phyloP scores from a whole-genome alignment of 495 filamentous ascomycete species.

The Amniculicola lignicola region DNA sequence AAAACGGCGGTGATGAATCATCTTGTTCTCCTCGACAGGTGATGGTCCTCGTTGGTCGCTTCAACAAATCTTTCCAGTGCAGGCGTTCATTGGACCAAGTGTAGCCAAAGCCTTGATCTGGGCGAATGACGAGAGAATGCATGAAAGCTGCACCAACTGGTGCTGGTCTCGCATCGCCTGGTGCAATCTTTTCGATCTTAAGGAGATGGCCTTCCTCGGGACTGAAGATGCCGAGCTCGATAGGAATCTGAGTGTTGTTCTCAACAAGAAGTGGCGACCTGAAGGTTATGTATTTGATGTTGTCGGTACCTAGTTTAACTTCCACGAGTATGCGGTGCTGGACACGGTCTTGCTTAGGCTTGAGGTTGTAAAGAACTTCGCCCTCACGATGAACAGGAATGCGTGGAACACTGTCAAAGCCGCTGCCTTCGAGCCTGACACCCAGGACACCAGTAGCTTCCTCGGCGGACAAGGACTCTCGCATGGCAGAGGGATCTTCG shows the following conservation, averaged over 20 bases:
- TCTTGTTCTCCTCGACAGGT: slow-evolving; percentile 80
- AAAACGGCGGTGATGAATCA: slow-evolving; percentile 78
- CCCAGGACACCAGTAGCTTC: slow-evolving; percentile 71
- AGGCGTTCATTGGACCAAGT: slow-evolving; percentile 85
- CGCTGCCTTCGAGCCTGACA: slow-evolving; percentile 83
- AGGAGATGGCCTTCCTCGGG: slow-evolving; percentile 82
- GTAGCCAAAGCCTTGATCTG: slow-evolving; percentile 96
- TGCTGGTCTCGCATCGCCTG: slow-evolving; percentile 84
- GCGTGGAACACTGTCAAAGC: slow-evolving; percentile 82
- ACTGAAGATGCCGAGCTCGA: slow-evolving; percentile 92
- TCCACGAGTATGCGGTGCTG: slow-evolving; percentile 90
- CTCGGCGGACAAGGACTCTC: slow-evolving; percentile 85
- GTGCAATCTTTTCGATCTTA: slow-evolving; percentile 96
- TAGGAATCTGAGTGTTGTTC: slow-evolving; percentile 93
- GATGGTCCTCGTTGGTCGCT: slow-evolving; percentile 75
- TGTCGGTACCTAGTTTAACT: slow-evolving; percentile 82
- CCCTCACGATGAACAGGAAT: slow-evolving; percentile 93
- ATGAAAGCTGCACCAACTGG: slow-evolving; percentile 89
- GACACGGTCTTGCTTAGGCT: slow-evolving; percentile 76
- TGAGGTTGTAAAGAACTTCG: slow-evolving; percentile 80
- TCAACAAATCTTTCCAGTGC: slow-evolving; percentile 88
- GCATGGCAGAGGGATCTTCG: slow-evolving; percentile 89
- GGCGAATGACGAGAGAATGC: slow-evolving; percentile 85
- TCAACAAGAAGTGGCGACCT: slow-evolving; percentile 94
- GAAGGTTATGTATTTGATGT: slow-evolving; percentile 96